Evolutionary conservation across 805 yeast species (phyloP).

Genomic region (Nakazawaea holstii): DNA sequence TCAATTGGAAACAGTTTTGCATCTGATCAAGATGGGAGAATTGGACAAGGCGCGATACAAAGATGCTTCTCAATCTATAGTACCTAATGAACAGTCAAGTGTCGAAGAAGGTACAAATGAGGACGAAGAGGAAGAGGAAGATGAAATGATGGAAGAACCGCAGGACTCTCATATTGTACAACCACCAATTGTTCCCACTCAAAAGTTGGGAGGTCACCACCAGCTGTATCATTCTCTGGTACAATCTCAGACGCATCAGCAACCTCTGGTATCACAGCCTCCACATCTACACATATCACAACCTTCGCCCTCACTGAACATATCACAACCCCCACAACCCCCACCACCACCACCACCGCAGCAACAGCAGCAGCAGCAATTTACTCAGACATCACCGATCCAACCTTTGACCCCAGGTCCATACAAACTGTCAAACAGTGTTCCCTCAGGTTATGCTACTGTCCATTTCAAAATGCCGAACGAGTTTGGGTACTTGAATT

Average conservation of each 20-base stretch:
- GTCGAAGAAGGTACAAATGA: neutral
- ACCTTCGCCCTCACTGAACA: neutral
- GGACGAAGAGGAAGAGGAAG: neutral
- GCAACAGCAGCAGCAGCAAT: neutral
- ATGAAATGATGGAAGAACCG: too few relatives aligned
- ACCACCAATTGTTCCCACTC: conserved; percentile 3
- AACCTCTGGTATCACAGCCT: neutral
- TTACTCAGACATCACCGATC: neutral
- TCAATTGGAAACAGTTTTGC: neutral
- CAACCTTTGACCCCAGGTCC: too few relatives aligned
- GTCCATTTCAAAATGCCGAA: conserved; percentile 3
- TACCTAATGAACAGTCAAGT: neutral
- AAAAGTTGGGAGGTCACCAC: too few relatives aligned
- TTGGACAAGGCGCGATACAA: too few relatives aligned
- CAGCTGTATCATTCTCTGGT: neutral
- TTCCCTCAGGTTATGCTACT: conserved; percentile 1
- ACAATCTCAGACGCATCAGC: neutral
- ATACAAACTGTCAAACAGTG: too few relatives aligned
- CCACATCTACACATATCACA: neutral
- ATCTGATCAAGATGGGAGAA: neutral
- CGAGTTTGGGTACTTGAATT: neutral
- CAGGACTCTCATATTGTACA: neutral
- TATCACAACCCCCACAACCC: neutral
- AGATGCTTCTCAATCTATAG: too few relatives aligned
- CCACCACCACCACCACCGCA: neutral